Percentiles rank a stretch among this genome's conserved stretches.
Evolutionary conservation across 2,329 filamentous ascomycete species (phyloP).

Genomic region (Ophiostoma ulmi): DNA sequence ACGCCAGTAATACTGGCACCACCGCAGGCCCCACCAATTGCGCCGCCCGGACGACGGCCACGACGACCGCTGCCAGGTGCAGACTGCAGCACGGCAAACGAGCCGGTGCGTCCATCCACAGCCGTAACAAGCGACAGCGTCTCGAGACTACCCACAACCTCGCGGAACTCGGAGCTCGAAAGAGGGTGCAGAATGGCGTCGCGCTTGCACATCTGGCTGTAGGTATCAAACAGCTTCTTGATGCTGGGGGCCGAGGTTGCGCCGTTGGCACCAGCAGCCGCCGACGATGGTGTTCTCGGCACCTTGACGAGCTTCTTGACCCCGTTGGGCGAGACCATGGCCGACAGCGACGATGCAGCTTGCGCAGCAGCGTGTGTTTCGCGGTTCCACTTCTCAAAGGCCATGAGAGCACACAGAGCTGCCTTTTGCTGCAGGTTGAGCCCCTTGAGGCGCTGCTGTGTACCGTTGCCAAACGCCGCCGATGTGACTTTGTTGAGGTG

Average conservation of each 20-base stretch:
- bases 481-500: constrained; percentile 91
- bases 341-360: constrained; percentile 14
- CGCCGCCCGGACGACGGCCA: constrained; percentile 30
- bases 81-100: constrained; percentile 58
- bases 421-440: constrained; percentile 97
- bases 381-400: constrained; percentile 72
- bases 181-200: constrained; percentile 88
- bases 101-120: constrained; percentile 65
- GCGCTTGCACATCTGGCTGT: constrained; percentile 73
- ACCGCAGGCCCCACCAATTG: constrained; percentile 67
- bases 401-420: constrained; percentile 79
- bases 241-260: constrained; percentile 63
- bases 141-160: constrained; percentile 85
- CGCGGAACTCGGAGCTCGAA: constrained; percentile 86
- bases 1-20: constrained; percentile 52
- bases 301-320: constrained; percentile 23
- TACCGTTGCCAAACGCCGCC: constrained; percentile 83
- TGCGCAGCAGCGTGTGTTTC: constrained; percentile 39
- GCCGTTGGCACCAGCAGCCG: constrained; percentile 27
- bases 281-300: constrained; percentile 47
- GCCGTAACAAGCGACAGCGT: constrained; percentile 73
- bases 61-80: constrained; percentile 54
- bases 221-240: constrained; percentile 78
- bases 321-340: constrained; percentile 18
- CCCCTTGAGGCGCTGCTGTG: constrained; percentile 73